A percentile compares a stretch with the other conserved stretches of the same genome.
phyloP scores from a whole-genome alignment of 2,329 filamentous ascomycete species.

The Ampelomyces quisqualis region DNA sequence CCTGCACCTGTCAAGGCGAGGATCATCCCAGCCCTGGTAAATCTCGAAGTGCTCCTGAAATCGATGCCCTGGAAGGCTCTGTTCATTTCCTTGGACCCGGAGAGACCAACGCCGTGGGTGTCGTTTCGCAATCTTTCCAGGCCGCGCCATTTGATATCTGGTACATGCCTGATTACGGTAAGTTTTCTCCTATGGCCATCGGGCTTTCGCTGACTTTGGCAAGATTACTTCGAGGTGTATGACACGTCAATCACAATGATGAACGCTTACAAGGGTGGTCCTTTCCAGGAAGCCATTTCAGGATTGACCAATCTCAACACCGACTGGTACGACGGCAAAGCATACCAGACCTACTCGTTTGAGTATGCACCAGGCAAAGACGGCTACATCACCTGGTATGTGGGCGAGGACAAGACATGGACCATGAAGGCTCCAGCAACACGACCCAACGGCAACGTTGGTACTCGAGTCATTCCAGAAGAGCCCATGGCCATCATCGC shows the following conservation, averaged over 20 bases:
- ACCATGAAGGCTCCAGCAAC: constrained; percentile 61
- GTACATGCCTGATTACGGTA: constrained; percentile 62
- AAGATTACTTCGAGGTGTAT: constrained; percentile 66
- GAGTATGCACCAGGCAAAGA: constrained; percentile 58
- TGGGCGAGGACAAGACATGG: constrained; percentile 66
- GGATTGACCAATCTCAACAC: constrained; percentile 58
- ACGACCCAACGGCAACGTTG: constrained; percentile 69
- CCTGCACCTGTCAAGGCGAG: constrained; percentile 63
- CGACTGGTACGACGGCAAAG: constrained; percentile 57
- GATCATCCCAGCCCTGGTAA: constrained; percentile 67
- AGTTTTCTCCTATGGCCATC: constrained; percentile 6
- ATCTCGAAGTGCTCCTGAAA: constrained; percentile 68
- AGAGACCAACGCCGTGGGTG: constrained; percentile 56
- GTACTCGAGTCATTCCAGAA: constrained; percentile 63
- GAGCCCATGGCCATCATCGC: constrained; percentile 68
- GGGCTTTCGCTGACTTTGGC: constrained; percentile 14
- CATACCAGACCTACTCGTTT: constrained; percentile 59
- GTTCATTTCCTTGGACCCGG: constrained; percentile 54
- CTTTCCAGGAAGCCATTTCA: constrained; percentile 58
- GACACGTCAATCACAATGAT: constrained; percentile 56
- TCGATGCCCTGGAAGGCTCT: constrained; percentile 71
- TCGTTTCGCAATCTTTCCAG: constrained; percentile 67
- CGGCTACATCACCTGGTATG: constrained; percentile 68
- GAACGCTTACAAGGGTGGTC: constrained; percentile 57
- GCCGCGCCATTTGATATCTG: constrained; percentile 70